These are phyloP conservation scores for Colletotrichum zoysiae DNA, from an alignment of 2,329 filamentous ascomycete genomes.

Conservation along the genomic window DNA sequence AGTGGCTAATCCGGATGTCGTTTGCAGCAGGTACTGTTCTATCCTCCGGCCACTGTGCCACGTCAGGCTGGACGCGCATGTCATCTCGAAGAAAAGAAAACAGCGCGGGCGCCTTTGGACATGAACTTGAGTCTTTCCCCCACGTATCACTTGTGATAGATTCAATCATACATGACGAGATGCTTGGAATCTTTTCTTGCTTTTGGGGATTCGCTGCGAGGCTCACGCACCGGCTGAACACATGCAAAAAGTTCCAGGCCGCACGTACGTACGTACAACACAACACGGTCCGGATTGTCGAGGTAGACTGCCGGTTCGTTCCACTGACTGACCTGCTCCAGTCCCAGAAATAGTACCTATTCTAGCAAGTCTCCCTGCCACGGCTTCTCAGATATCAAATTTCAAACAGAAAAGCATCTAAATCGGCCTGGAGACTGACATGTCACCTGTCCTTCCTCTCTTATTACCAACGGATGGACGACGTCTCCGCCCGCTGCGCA, in stretches of 20 bases:
- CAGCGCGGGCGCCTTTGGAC: conserved; percentile 6
- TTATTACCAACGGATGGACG: not conserved
- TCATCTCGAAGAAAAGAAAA: not conserved
- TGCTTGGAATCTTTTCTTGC: not conserved
- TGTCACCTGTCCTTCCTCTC: not conserved
- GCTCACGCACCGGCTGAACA: not conserved
- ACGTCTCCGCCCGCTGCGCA: not conserved
- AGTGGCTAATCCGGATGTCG: conserved; percentile 4
- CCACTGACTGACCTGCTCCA: not conserved
- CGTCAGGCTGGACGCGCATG: conserved; percentile 14
- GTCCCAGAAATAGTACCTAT: not conserved
- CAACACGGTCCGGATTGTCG: conserved; percentile 14
- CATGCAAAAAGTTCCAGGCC: not conserved
- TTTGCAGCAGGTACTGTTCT: conserved; percentile 31
- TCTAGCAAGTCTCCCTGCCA: too few relatives aligned
- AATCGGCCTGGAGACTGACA: not conserved
- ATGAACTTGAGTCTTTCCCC: not conserved
- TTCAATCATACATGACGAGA: not conserved
- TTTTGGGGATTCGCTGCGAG: not conserved
- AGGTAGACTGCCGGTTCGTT: not conserved
- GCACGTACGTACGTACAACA: too few relatives aligned
- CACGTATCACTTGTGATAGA: conserved; percentile 17
- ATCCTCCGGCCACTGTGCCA: not conserved
- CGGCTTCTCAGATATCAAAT: not conserved
- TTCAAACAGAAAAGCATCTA: conserved; percentile 18